phyloP scores from a whole-genome alignment of 163 green algal genomes.

The Trebouxiophyceae sp. region DNA sequence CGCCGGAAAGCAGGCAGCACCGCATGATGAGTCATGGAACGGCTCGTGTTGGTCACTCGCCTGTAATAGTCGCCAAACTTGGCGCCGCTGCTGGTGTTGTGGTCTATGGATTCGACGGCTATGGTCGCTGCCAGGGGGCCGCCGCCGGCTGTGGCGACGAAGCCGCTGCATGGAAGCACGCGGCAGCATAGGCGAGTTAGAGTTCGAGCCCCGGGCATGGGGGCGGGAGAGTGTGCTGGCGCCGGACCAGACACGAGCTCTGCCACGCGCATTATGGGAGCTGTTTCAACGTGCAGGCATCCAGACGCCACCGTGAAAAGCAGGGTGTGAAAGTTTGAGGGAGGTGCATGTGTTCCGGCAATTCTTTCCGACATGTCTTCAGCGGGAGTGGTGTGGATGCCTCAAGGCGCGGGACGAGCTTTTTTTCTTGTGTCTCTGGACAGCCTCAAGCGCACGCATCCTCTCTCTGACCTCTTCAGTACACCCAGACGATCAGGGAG shows the following conservation, averaged over 20 bases:
- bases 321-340: too few relatives aligned
- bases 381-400: neutral
- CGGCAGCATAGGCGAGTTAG: too few relatives aligned
- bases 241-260: slow-evolving; percentile 14
- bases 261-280: neutral
- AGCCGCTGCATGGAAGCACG: too few relatives aligned
- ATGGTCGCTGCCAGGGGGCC: slow-evolving; percentile 25
- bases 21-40: neutral
- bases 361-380: neutral
- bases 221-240: neutral
- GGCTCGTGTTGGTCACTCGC: too few relatives aligned
- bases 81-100: slow-evolving; percentile 5
- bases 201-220: neutral
- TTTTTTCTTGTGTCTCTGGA: neutral
- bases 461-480: neutral
- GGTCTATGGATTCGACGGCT: slow-evolving; percentile 26
- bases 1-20: neutral
- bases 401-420: neutral
- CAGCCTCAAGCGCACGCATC: neutral
- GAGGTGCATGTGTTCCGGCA: too few relatives aligned
- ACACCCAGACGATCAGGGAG: neutral
- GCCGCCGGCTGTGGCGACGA: neutral
- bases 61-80: slow-evolving; percentile 33
- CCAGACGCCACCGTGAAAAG: too few relatives aligned
- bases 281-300: neutral